Conservation (phyloP, 192 early-diverging fungal genomes). For the Backusella tuberculispora region DNA sequence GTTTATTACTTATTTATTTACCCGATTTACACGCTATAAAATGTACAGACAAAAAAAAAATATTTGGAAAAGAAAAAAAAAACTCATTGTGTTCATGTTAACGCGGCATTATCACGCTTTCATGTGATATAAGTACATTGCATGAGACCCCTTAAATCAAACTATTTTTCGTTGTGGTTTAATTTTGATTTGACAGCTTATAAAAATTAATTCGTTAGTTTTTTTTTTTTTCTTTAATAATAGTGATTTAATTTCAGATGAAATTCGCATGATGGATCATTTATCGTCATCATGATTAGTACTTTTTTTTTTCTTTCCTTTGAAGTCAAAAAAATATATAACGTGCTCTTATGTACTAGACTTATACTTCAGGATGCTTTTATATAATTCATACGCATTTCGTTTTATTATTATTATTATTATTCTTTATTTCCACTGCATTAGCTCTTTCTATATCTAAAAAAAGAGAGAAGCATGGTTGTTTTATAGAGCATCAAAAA, state of each 20-base stretch:
- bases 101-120: neutral
- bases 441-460: too few relatives aligned
- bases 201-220: neutral
- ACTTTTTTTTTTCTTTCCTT: neutral
- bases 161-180: neutral
- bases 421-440: too few relatives aligned
- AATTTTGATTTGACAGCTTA: neutral
- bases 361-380: neutral
- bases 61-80: neutral
- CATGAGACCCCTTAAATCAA: neutral
- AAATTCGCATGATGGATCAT: slow-evolving; percentile 9
- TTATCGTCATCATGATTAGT: neutral
- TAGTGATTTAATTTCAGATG: neutral
- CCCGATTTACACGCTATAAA: neutral
- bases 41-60: slow-evolving; percentile 1
- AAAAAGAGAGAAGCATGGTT: too few relatives aligned
- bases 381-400: neutral
- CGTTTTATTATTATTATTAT: too few relatives aligned
- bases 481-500: too few relatives aligned
- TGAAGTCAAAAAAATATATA: neutral
- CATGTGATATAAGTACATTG: slow-evolving; percentile 8
- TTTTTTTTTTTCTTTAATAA: neutral
- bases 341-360: neutral
- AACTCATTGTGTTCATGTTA: neutral
- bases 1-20: neutral